Conservation (phyloP, 768 basidiomycete species). For the Rhizopogon sp. region DNA sequence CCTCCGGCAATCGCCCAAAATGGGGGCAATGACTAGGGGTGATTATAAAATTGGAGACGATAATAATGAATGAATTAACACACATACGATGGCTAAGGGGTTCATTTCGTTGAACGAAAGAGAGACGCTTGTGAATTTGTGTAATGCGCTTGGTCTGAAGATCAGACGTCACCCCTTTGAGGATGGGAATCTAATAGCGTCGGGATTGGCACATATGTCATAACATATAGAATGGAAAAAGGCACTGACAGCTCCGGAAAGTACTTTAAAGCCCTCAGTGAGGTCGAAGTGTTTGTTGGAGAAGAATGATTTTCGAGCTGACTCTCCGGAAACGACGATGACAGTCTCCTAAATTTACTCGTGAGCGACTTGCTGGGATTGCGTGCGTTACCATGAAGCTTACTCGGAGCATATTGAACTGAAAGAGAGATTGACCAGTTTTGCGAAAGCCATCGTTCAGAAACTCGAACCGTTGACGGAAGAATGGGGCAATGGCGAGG, state of each 20-base stretch:
- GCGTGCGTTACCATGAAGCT: conserved; percentile 18
- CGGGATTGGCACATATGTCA: conserved; percentile 12
- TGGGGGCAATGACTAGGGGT: conserved; percentile 52
- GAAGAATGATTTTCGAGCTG: conserved; percentile 65
- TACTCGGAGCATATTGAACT: conserved; percentile 66
- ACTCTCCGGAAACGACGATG: conserved; percentile 72
- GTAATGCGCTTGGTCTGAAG: conserved; percentile 57
- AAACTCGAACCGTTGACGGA: conserved; percentile 66
- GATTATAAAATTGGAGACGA: background rate
- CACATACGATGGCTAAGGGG: conserved; percentile 54
- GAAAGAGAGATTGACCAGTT: conserved; percentile 61
- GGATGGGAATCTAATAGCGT: conserved; percentile 59
- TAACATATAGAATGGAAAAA: background rate
- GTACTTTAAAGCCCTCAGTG: conserved; percentile 73
- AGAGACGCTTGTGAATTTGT: conserved; percentile 69
- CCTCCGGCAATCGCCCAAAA: conserved; percentile 59
- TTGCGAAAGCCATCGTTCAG: conserved; percentile 66
- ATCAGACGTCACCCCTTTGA: conserved; percentile 70
- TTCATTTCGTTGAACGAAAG: conserved; percentile 56
- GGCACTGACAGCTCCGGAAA: conserved; percentile 67
- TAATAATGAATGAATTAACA: background rate
- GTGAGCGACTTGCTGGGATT: background rate
- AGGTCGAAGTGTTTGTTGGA: conserved; percentile 67
- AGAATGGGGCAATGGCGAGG: conserved; percentile 62
- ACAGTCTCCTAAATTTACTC: conserved; percentile 54